Conservation (phyloP, 495 filamentous ascomycete genomes). For the Cercophora sp. region DNA sequence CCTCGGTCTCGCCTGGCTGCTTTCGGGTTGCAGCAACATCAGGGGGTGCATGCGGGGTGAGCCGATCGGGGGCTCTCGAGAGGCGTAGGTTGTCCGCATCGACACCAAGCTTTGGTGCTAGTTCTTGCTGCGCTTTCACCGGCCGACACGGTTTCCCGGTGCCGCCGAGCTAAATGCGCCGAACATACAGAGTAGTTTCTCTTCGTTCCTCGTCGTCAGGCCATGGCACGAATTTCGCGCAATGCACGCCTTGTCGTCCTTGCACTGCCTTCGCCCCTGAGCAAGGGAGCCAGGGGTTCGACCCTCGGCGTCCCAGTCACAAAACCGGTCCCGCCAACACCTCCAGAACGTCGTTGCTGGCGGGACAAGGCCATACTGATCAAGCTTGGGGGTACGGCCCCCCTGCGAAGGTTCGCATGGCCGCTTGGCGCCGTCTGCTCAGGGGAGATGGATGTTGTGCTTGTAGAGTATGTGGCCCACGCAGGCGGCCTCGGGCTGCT, state of each 20-base stretch:
- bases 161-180: no score
- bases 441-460: no score
- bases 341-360: constrained; percentile 1
- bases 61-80: neutral
- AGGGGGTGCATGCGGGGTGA: neutral
- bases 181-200: no score
- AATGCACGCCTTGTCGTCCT: no score
- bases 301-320: neutral
- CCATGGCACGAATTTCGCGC: constrained; percentile 5
- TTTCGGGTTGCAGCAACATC: neutral
- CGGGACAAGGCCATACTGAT: neutral
- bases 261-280: no score
- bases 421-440: neutral
- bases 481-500: neutral
- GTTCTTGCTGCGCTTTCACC: neutral
- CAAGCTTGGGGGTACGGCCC: neutral
- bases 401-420: neutral
- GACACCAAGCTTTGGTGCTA: neutral
- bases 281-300: neutral
- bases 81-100: neutral
- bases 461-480: no score
- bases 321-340: neutral
- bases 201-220: no score
- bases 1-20: neutral
- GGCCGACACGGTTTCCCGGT: no score